phyloP scores from a whole-genome alignment of 768 basidiomycete genomes.

The Suillus occidentalis region DNA sequence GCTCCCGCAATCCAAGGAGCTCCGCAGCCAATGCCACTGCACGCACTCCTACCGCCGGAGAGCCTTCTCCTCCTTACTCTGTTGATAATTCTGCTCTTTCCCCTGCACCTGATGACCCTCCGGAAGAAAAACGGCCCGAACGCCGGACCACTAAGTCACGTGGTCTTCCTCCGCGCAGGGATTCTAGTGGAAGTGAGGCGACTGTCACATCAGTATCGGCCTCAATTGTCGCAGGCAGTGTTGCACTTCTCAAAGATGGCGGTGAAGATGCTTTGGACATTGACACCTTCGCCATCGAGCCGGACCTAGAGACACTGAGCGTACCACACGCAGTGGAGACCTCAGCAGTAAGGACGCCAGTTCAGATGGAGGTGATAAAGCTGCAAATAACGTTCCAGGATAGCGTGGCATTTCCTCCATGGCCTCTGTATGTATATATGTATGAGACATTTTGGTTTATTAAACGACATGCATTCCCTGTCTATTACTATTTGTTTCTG shows the following conservation, averaged over 20 bases:
- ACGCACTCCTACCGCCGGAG: conserved; percentile 36
- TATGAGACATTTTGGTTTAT: not conserved
- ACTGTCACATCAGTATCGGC: conserved; percentile 36
- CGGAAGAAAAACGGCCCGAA: conserved; percentile 37
- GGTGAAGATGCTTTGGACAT: conserved; percentile 18
- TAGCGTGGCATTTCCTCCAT: not conserved
- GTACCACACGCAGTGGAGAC: not conserved
- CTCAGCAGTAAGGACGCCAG: conserved; percentile 2
- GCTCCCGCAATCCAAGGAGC: conserved; percentile 53
- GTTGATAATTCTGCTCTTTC: conserved; percentile 26
- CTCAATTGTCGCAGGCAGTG: conserved; percentile 31
- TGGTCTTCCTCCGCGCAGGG: conserved; percentile 40
- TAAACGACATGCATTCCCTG: conserved; percentile 1
- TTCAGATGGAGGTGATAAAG: not conserved
- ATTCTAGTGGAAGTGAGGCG: conserved; percentile 55
- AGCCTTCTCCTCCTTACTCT: conserved; percentile 41
- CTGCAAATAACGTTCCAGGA: not conserved
- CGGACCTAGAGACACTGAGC: not conserved
- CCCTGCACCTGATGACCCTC: conserved; percentile 26
- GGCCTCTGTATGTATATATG: not conserved
- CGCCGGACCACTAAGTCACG: conserved; percentile 51
- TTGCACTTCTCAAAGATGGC: conserved; percentile 9
- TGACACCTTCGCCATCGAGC: conserved; percentile 11
- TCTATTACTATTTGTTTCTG: conserved; percentile 6
- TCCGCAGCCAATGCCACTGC: conserved; percentile 21